A percentile compares a stretch with the other conserved stretches of the same genome.
Conservation (phyloP, 148 eudicot genomes). For the Pouteria glomerata region DNA sequence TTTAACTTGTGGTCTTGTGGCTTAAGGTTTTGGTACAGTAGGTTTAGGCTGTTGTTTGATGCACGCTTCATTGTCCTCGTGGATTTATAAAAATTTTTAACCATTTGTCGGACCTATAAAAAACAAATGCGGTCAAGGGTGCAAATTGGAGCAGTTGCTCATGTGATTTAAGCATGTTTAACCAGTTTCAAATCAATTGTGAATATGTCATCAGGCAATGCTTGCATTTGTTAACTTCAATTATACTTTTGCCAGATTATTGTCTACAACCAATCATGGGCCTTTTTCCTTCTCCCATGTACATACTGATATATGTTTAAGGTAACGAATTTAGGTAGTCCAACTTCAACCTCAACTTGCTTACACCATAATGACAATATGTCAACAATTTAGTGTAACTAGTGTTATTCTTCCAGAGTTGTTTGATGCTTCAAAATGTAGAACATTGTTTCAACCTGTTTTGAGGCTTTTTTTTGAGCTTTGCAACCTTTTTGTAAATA, state of each 20-base stretch:
- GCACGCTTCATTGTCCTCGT: background rate
- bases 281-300: background rate
- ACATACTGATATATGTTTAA: background rate
- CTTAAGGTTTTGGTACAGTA: background rate
- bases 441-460: background rate
- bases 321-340: background rate
- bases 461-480: background rate
- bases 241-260: slow-evolving; percentile 1
- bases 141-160: background rate
- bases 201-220: background rate
- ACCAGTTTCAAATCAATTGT: background rate
- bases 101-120: background rate
- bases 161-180: background rate
- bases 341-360: background rate
- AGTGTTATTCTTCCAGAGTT: background rate
- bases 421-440: background rate
- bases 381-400: background rate
- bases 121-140: background rate
- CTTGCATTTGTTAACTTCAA: background rate
- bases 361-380: background rate
- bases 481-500: background rate
- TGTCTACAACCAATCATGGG: background rate
- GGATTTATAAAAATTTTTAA: background rate
- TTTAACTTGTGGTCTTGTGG: background rate
- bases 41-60: background rate